Conservation (phyloP, 352 stramenopile genomes). For the Phytophthora sojae region DNA sequence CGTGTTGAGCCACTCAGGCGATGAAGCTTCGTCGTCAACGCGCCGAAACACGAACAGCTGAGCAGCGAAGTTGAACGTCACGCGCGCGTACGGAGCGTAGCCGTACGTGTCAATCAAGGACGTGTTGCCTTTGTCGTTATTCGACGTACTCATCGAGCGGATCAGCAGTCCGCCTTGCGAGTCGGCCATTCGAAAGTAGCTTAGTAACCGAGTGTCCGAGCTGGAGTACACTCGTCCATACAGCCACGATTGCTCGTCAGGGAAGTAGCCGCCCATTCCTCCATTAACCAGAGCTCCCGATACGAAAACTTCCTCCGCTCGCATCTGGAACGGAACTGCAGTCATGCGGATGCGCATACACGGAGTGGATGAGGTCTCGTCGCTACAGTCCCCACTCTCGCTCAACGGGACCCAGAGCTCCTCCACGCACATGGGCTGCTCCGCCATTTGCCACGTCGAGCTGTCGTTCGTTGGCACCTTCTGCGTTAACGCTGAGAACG, state of each 20-base stretch:
- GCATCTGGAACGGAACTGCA: conserved; percentile 77
- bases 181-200: conserved; percentile 82
- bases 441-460: conserved; percentile 67
- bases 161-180: conserved; percentile 74
- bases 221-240: conserved; percentile 78
- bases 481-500: conserved; percentile 63
- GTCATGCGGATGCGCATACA: conserved; percentile 85
- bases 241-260: conserved; percentile 58
- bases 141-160: conserved; percentile 66
- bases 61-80: conserved; percentile 81
- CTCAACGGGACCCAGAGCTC: conserved; percentile 77
- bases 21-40: conserved; percentile 57
- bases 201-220: conserved; percentile 71
- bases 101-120: conserved; percentile 56
- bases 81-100: conserved; percentile 65
- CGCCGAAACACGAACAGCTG: conserved; percentile 81
- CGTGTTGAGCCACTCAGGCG: conserved; percentile 73
- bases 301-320: conserved; percentile 69
- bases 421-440: conserved; percentile 80
- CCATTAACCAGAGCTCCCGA: conserved; percentile 54
- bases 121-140: conserved; percentile 81
- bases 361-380: conserved; percentile 32
- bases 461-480: conserved; percentile 55
- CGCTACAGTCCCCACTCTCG: conserved; percentile 37
- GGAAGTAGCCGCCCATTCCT: conserved; percentile 81